Evolutionary conservation across 495 filamentous ascomycete genomes (phyloP).

Genomic region (Aspergillus steynii): DNA sequence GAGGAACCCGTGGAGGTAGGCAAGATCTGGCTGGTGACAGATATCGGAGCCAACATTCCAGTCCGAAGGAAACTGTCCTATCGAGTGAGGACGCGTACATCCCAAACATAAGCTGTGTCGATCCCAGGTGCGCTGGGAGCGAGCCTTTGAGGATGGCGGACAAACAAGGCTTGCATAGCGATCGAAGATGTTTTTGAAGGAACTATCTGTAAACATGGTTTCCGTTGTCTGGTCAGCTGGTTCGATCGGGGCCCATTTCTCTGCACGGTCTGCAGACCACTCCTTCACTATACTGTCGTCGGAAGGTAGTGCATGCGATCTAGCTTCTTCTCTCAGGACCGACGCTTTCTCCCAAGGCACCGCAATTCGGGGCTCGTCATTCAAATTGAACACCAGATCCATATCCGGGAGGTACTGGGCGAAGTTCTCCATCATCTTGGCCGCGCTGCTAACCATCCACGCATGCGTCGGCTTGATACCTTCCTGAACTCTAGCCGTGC

Average conservation of each 20-base stretch:
- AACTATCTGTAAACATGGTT: conserved; percentile 51
- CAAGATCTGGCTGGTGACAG: conserved; percentile 80
- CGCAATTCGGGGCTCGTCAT: conserved; percentile 74
- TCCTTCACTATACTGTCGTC: conserved; percentile 22
- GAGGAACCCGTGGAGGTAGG: conserved; percentile 70
- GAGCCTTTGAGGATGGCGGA: conserved; percentile 56
- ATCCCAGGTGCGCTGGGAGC: conserved; percentile 45
- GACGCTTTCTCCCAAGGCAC: conserved; percentile 64
- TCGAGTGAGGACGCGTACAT: conserved; percentile 66
- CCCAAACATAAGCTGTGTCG: conserved; percentile 57
- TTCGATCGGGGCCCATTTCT: conserved; percentile 45
- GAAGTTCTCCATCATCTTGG: conserved; percentile 66
- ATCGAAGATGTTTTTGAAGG: conserved; percentile 47
- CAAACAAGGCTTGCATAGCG: conserved; percentile 53
- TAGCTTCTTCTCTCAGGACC: conserved; percentile 38
- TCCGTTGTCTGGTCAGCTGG: conserved; percentile 42
- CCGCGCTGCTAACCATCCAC: conserved; percentile 61
- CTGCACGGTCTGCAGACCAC: conserved; percentile 40
- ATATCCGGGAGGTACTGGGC: conserved; percentile 73
- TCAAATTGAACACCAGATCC: conserved; percentile 78
- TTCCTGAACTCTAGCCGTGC: conserved; percentile 43
- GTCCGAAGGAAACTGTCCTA: conserved; percentile 64
- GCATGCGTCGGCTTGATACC: conserved; percentile 50
- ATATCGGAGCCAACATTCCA: conserved; percentile 65
- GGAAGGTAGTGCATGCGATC: conserved; percentile 21